Evolutionary conservation across 1,284 basidiomycete genomes (phyloP), one percentile per base, ranked within the genome.

Genomic region (Puccinia novopanici): DNA sequence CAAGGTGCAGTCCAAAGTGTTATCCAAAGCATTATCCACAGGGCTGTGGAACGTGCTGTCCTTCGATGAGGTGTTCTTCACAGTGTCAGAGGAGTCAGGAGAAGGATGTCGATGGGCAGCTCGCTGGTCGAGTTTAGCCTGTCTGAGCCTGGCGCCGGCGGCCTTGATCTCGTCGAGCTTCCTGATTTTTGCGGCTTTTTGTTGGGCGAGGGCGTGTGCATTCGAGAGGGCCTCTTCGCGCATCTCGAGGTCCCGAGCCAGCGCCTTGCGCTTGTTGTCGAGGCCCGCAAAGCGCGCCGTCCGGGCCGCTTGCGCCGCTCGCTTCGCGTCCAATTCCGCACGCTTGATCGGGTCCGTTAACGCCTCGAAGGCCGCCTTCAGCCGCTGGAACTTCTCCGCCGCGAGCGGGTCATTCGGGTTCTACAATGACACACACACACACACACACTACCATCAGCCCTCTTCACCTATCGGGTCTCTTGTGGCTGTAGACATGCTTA

Each of bases 131-230:
- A 55, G 45, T 54, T 73, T 80, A 15, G 54, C 77, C 70, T 80
- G 65, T 8, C 77, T 34, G 19, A 80, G 30, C 22, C 34, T 45
- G 24, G 45, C 45, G 19, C 77, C 59, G 61, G 77, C 77, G 17
- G 70, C 55, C 59, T 80, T 80, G n/a, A 80, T 63, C 52, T 80
- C 77, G 15, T 80, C 70, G 12, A 80, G 48, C 54, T 65, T 80
- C 30, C 45, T 50, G 17, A 61, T 40, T 30, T 80, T 80, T 6
- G 65, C 65, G 24, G n/a, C 42, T 52, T 71, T 70, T 27, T 79
- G 34, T 0, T 15, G 3, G 24, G 65, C 30, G 12, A 48, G 15
- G 4, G 37, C 50, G n/a, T 80, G 63, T 71, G 63, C 24, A 40
- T 78, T 78, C 8, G 37, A 52, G 42, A 57, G 71, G 4, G 52